Percentiles rank a stretch among this genome's conserved stretches.
Conservation (phyloP, 1,284 basidiomycete species). For the Coniophora puteana region DNA sequence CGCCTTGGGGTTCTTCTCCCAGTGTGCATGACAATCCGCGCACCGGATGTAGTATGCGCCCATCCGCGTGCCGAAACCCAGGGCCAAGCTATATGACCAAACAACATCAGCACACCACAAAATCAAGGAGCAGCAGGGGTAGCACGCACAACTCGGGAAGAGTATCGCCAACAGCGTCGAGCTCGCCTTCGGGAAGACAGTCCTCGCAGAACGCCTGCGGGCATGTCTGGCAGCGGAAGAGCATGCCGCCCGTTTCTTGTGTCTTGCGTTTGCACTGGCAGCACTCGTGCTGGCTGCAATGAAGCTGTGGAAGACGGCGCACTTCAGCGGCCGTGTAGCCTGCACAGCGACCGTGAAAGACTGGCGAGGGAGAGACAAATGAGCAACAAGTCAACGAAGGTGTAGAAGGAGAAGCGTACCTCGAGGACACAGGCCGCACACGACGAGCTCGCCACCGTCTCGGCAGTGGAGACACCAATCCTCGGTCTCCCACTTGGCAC, state of each 20-base stretch:
- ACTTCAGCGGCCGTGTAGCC: conserved; percentile 30
- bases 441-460: conserved; percentile 51
- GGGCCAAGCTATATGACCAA: conserved; percentile 30
- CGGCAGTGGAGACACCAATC: conserved; percentile 56
- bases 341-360: conserved; percentile 49
- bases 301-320: conserved; percentile 19
- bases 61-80: conserved; percentile 32
- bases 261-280: conserved; percentile 37
- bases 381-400: neutral
- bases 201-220: conserved; percentile 58
- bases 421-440: conserved; percentile 49
- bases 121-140: conserved; percentile 1
- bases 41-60: conserved; percentile 47
- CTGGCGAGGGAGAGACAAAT: conserved; percentile 23
- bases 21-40: conserved; percentile 37
- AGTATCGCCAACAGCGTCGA: conserved; percentile 47
- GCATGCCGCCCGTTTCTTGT: conserved; percentile 43
- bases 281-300: conserved; percentile 52
- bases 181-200: conserved; percentile 45
- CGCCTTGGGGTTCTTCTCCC: conserved; percentile 25
- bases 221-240: conserved; percentile 57
- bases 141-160: conserved; percentile 53
- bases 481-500: conserved; percentile 39
- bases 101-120: conserved; percentile 1
- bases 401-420: conserved; percentile 30